Percentiles rank a stretch among this genome's conserved stretches.
Conservation (phyloP, 768 basidiomycete genomes). For the Naganishia vishniacii region DNA sequence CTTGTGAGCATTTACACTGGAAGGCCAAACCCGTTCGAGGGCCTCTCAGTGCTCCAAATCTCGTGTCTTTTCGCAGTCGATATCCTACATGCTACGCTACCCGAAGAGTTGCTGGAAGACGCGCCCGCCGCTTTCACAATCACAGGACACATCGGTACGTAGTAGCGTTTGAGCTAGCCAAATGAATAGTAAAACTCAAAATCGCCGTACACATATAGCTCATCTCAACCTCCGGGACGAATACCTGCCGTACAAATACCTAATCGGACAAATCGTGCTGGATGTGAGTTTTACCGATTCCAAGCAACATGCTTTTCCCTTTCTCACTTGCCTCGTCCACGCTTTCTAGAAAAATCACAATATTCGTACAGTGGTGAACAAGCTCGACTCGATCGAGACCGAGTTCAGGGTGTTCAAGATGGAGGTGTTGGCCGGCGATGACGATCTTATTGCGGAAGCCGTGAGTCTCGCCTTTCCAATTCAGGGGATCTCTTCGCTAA, state of each 20-base stretch:
- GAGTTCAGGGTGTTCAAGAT: conserved; percentile 90
- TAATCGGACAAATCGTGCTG: conserved; percentile 86
- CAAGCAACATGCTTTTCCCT: background rate
- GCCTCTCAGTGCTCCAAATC: no score
- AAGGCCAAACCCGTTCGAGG: no score
- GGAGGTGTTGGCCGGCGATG: conserved; percentile 90
- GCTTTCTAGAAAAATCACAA: conserved; percentile 70
- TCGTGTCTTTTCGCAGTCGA: conserved; percentile 51
- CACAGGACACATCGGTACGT: conserved; percentile 81
- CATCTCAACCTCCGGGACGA: conserved; percentile 86
- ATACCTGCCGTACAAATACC: conserved; percentile 81
- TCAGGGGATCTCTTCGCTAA: no score
- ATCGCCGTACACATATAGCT: conserved; percentile 58
- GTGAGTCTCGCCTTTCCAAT: conserved; percentile 56
- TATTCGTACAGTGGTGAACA: conserved; percentile 88
- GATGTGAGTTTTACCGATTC: conserved; percentile 58
- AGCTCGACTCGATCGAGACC: conserved; percentile 75
- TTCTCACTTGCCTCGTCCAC: background rate
- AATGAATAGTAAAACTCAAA: no score
- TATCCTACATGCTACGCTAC: conserved; percentile 73
- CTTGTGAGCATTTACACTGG: conserved; percentile 54
- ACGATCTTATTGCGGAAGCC: conserved; percentile 77
- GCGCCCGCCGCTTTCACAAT: conserved; percentile 81
- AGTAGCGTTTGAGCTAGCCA: background rate
- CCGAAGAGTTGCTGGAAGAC: conserved; percentile 67